Evolutionary conservation across 2,329 filamentous ascomycete genomes (phyloP).

Genomic region (Colletotrichum musicola): DNA sequence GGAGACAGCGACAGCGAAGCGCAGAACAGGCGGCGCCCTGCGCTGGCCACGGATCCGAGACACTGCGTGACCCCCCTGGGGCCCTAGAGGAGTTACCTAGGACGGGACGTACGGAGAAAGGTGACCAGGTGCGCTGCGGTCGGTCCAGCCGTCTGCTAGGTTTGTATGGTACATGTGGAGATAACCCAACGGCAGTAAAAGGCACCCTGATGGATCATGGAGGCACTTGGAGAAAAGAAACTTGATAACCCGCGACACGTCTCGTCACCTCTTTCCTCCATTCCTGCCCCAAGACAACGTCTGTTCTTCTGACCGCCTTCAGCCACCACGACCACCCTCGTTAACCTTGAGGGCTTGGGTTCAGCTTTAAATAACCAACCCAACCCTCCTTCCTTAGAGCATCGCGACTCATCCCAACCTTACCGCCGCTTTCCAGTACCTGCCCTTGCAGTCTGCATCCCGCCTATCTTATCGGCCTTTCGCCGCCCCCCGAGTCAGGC

Average conservation of each 20-base stretch:
- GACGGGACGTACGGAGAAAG: neutral
- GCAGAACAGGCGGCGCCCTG: constrained; percentile 29
- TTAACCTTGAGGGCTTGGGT: too few species aligned
- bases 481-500: constrained; percentile 29
- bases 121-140: neutral
- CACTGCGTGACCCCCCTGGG: constrained; percentile 35
- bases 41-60: constrained; percentile 39
- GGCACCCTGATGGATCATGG: too few species aligned
- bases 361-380: neutral
- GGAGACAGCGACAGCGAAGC: constrained; percentile 21
- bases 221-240: constrained; percentile 1
- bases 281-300: neutral
- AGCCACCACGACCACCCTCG: neutral
- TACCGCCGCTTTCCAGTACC: neutral
- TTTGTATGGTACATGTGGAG: constrained; percentile 12
- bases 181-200: constrained; percentile 1
- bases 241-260: constrained; percentile 34
- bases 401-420: neutral
- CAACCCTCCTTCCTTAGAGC: neutral
- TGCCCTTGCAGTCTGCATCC: neutral
- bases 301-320: neutral
- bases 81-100: neutral
- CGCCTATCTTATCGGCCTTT: constrained; percentile 32
- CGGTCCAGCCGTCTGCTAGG: too few species aligned
- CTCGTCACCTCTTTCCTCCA: constrained; percentile 22